Base-by-base conservation (phyloP, 495 filamentous ascomycete species). In the Aspergillus saccharolyticus region DNA sequence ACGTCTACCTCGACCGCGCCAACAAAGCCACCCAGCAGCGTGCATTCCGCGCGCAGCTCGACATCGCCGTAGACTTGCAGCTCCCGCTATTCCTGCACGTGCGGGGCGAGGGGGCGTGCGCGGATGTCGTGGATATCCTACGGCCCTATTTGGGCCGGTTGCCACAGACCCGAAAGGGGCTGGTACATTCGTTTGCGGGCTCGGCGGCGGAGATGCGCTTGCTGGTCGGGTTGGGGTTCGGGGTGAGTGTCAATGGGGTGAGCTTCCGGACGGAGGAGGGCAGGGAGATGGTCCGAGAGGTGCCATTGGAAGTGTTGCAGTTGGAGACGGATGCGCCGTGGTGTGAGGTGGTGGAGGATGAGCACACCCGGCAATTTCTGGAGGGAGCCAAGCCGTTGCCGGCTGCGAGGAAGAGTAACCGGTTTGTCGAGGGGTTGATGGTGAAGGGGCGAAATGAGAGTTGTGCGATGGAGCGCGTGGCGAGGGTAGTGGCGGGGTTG, bases 261-360 rank as follows among this genome's bases (percentile, higher is more conserved):
- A 66, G 58, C 10, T 72, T 70, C 16, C 63, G 63, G 1, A 70
- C 57, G 0, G 63, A 66, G 7, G 69, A 66, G 3, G 62, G 64
- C 12, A 19, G 61, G 47, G 65, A 68, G 2, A 72, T 72, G 69
- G 65, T 69, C 0, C 60, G 62, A 2, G 22, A 55, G 44, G 61
- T 72, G 33, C 67, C 69, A 1, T 24, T 70, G 48, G 56, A 63
- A 0, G 65, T 49, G 22, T 39, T 72, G n/a, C 67, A 72, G 44
- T 47, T 72, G n/a, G 69, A 72, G 51, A 70, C 67, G 0, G 67
- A 72, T 60, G 67, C 69, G 4, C 67, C 69, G 5, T 72, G 69
- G 69, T 72, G 69, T 51, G 67, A 72, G 45, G 54, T 72, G 2
- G 18, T 64, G 48, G 33, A 25, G 6, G 64, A 68, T 52, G 56